These are phyloP conservation scores for Rhodotorula sphaerocarpa DNA, from an alignment of 768 basidiomycete species.

Conservation along the genomic window DNA sequence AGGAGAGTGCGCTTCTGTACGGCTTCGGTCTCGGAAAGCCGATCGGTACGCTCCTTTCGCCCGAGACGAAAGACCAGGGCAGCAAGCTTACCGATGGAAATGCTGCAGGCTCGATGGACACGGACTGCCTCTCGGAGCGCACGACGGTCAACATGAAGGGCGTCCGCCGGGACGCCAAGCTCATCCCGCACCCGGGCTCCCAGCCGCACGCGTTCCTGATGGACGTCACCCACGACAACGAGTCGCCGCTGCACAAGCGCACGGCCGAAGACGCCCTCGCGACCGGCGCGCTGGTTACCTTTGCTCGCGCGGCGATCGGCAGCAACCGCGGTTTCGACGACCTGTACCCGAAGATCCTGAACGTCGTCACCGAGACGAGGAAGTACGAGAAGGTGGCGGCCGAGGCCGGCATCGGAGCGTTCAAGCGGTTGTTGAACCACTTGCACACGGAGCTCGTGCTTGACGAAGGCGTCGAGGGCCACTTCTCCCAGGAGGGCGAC, in stretches of 20 bases:
- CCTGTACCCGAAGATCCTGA: constrained; percentile 84
- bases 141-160: constrained; percentile 76
- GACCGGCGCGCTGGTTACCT: constrained; percentile 83
- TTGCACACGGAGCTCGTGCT: constrained; percentile 86
- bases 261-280: constrained; percentile 92
- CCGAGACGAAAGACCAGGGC: no score
- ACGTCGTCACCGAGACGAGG: constrained; percentile 76
- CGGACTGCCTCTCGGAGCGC: constrained; percentile 64
- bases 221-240: constrained; percentile 96
- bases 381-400: constrained; percentile 63
- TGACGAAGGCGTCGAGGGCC: constrained; percentile 78
- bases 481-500: constrained; percentile 93
- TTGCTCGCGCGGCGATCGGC: constrained; percentile 77
- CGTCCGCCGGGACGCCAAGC: constrained; percentile 60
- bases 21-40: constrained; percentile 87
- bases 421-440: constrained; percentile 66
- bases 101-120: constrained; percentile 77
- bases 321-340: constrained; percentile 98
- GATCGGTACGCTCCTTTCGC: constrained; percentile 54
- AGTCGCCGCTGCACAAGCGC: constrained; percentile 78
- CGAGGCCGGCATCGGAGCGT: constrained; percentile 46
- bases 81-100: neutral
- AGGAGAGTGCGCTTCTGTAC: constrained; percentile 78
- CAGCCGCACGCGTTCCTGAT: constrained; percentile 86
- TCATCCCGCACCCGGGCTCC: constrained; percentile 76